Evolutionary conservation across 148 eudicot genomes (phyloP).

Genomic region (Linanthus parryae): DNA sequence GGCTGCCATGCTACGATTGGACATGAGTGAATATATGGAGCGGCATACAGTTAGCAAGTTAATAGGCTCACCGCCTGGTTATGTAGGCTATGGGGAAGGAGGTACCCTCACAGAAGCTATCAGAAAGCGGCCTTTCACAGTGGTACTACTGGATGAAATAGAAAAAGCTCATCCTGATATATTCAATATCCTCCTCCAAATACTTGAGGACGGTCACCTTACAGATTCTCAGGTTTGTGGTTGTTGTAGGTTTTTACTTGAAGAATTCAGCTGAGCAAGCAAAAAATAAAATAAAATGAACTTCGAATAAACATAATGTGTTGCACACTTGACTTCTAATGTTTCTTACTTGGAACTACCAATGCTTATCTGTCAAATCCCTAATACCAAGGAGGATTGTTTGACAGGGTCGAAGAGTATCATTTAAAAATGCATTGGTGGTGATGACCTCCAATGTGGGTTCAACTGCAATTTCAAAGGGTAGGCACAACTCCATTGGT

Average conservation of each 20-base stretch:
- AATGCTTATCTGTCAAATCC: not conserved
- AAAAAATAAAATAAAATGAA: not conserved
- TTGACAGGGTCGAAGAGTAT: conserved; percentile 44
- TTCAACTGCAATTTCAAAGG: conserved; percentile 41
- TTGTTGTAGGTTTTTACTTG: not conserved
- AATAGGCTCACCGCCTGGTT: conserved; percentile 54
- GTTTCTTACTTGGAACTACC: no score
- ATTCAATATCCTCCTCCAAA: conserved; percentile 47
- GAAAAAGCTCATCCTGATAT: conserved; percentile 50
- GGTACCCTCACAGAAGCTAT: conserved; percentile 48
- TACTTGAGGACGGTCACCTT: conserved; percentile 50
- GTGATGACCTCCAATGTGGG: conserved; percentile 57
- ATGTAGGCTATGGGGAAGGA: conserved; percentile 53
- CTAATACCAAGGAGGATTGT: conserved; percentile 5
- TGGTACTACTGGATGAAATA: conserved; percentile 45
- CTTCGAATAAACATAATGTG: no score
- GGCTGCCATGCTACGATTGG: conserved; percentile 44
- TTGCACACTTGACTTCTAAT: no score
- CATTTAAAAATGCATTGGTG: conserved; percentile 42
- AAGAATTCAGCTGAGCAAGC: no score
- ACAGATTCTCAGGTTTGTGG: conserved; percentile 43
- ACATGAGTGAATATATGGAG: conserved; percentile 60
- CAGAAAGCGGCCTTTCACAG: conserved; percentile 39
- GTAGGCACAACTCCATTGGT: conserved; percentile 29
- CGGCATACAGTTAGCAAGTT: conserved; percentile 49